These are phyloP conservation scores for Amborella trichopoda DNA, from an alignment of 164 flowering plant genomes.

Conservation along the genomic window DNA sequence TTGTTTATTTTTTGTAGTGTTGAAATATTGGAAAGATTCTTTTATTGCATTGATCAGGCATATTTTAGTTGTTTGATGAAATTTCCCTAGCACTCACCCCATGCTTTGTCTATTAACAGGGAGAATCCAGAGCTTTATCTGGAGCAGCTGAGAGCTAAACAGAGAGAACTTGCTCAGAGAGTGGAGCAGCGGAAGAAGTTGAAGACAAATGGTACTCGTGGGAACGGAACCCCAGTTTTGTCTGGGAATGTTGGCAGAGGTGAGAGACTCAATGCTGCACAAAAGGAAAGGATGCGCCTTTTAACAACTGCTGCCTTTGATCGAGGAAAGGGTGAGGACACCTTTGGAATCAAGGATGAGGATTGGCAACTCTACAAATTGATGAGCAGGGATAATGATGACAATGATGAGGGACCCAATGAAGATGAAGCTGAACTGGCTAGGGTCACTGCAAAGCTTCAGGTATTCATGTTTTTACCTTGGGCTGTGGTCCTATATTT, in stretches of 20 bases:
- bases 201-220: slow-evolving; percentile 62
- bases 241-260: slow-evolving; percentile 97
- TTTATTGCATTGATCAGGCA: too few species aligned
- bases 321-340: slow-evolving; percentile 97
- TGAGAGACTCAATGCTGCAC: slow-evolving; percentile 88
- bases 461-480: slow-evolving; percentile 27
- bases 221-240: slow-evolving; percentile 50
- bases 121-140: slow-evolving; percentile 90
- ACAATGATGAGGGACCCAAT: slow-evolving; percentile 78
- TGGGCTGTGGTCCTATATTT: background rate
- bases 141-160: slow-evolving; percentile 60
- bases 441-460: slow-evolving; percentile 67
- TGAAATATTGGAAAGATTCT: too few species aligned
- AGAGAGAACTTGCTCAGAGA: slow-evolving; percentile 68
- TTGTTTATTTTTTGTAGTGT: too few species aligned
- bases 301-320: slow-evolving; percentile 96
- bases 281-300: slow-evolving; percentile 97
- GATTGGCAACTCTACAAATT: slow-evolving; percentile 98
- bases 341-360: slow-evolving; percentile 92
- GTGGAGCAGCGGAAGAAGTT: slow-evolving; percentile 81
- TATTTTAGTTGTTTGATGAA: too few species aligned
- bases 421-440: slow-evolving; percentile 66
- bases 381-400: slow-evolving; percentile 92
- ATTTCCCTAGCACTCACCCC: too few species aligned
- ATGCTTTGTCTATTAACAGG: too few species aligned